Conservation (phyloP, 495 filamentous ascomycete genomes). For the Mytilinidion resinicola region DNA sequence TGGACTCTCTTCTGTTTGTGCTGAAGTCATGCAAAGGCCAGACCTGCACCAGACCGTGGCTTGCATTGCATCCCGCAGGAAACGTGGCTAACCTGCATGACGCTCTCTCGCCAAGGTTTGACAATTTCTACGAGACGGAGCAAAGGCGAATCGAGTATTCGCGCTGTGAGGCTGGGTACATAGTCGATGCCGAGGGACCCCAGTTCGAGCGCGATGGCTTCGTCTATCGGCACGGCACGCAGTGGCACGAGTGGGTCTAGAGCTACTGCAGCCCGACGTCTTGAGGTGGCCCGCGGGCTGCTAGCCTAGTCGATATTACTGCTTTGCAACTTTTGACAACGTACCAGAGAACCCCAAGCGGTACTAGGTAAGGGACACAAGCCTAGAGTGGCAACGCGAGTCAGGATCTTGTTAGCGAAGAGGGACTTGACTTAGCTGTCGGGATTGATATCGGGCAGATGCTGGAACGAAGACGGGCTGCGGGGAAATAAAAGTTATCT, state of each 20-base stretch:
- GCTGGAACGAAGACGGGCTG: background rate
- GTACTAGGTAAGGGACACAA: too few species aligned
- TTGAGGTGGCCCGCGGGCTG: too few species aligned
- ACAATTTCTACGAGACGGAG: slow-evolving; percentile 50
- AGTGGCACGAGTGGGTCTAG: slow-evolving; percentile 28
- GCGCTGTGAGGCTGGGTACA: slow-evolving; percentile 55
- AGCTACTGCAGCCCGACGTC: background rate
- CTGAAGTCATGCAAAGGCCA: slow-evolving; percentile 34
- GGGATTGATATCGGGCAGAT: background rate
- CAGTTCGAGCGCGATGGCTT: slow-evolving; percentile 21
- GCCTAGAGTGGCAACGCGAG: background rate
- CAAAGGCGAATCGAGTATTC: slow-evolving; percentile 48
- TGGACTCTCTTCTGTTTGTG: slow-evolving; percentile 32
- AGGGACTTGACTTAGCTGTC: background rate
- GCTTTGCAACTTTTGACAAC: background rate
- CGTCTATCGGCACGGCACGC: slow-evolving; percentile 31
- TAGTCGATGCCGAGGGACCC: slow-evolving; percentile 56
- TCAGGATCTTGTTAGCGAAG: background rate
- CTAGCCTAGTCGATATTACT: background rate
- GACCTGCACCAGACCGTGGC: slow-evolving; percentile 32
- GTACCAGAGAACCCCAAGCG: background rate
- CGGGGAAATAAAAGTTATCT: background rate
- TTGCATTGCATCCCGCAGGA: slow-evolving; percentile 29
- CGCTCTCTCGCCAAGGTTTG: slow-evolving; percentile 46
- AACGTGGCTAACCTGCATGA: slow-evolving; percentile 27